phyloP scores from a whole-genome alignment of 139 green algal genomes.

The Nannochloris sp. region DNA sequence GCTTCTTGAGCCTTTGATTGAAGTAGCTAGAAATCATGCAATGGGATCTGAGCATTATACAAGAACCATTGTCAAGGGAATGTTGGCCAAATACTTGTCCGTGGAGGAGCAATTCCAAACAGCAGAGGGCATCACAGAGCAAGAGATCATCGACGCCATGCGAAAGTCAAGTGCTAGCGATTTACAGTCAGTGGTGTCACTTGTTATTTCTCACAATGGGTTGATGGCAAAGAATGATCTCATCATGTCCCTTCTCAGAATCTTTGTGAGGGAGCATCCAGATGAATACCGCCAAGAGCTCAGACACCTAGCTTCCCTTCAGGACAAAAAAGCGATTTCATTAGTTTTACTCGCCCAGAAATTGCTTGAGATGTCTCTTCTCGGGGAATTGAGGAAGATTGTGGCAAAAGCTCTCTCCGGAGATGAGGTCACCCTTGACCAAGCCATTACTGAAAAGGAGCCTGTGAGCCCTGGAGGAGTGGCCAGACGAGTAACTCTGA shows the following conservation, averaged over 20 bases:
- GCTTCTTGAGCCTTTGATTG: conserved; percentile 53
- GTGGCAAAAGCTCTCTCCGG: conserved; percentile 78
- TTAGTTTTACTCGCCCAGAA: conserved; percentile 46
- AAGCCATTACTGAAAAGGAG: not conserved
- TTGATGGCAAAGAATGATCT: conserved; percentile 62
- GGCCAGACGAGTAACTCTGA: conserved; percentile 25
- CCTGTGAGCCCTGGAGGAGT: not conserved
- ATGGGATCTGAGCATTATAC: conserved; percentile 52
- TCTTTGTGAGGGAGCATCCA: conserved; percentile 64
- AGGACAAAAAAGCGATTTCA: conserved; percentile 24
- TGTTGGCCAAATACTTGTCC: conserved; percentile 75
- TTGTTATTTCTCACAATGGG: conserved; percentile 77
- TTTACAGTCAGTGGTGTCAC: conserved; percentile 65
- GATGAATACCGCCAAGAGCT: conserved; percentile 63
- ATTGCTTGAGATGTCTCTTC: conserved; percentile 79
- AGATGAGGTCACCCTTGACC: conserved; percentile 75
- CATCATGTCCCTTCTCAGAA: conserved; percentile 60
- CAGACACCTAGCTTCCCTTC: conserved; percentile 64
- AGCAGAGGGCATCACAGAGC: conserved; percentile 52
- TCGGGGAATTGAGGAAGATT: conserved; percentile 72
- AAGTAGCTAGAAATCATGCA: conserved; percentile 49
- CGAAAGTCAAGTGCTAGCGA: conserved; percentile 53
- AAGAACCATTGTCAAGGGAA: conserved; percentile 32
- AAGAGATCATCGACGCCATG: conserved; percentile 81
- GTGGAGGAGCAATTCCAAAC: conserved; percentile 33